Conservation (phyloP, 108 stramenopile genomes). For the Fistulifera pelliculosa region DNA sequence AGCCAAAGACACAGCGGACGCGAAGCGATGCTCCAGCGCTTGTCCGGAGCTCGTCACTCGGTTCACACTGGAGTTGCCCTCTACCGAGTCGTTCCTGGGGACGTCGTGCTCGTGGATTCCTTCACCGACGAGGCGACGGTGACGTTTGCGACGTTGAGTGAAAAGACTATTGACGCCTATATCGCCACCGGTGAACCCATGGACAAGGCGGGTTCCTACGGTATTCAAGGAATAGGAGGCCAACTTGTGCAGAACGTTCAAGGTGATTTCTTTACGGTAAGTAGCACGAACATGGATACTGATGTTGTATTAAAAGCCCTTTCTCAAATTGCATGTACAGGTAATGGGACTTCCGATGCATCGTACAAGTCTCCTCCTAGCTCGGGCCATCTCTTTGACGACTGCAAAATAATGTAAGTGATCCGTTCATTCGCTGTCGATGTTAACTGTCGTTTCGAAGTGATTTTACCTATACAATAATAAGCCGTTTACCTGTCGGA, state of each 20-base stretch:
- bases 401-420: too few relatives aligned
- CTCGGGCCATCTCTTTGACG: slow-evolving; percentile 32
- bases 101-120: slow-evolving; percentile 32
- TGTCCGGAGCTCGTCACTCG: slow-evolving; percentile 74
- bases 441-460: too few relatives aligned
- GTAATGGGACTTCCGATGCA: slow-evolving; percentile 96
- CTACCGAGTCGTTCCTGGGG: slow-evolving; percentile 24
- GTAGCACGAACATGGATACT: too few relatives aligned
- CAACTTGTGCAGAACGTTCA: slow-evolving; percentile 59
- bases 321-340: too few relatives aligned
- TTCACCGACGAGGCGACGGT: slow-evolving; percentile 81
- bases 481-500: slow-evolving; percentile 12
- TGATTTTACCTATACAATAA: not conserved
- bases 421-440: too few relatives aligned
- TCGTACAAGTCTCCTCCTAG: slow-evolving; percentile 39
- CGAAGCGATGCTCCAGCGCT: slow-evolving; percentile 56
- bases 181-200: slow-evolving; percentile 85
- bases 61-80: slow-evolving; percentile 90
- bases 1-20: slow-evolving; percentile 72
- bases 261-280: slow-evolving; percentile 86
- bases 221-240: slow-evolving; percentile 90
- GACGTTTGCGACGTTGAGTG: slow-evolving; percentile 51
- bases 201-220: slow-evolving; percentile 95
- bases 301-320: too few relatives aligned
- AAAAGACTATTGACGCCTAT: slow-evolving; percentile 75